Evolutionary conservation across 2,329 filamentous ascomycete genomes (phyloP), one percentile per base, ranked within the genome.

Genomic region (Colletotrichum zoysiae): DNA sequence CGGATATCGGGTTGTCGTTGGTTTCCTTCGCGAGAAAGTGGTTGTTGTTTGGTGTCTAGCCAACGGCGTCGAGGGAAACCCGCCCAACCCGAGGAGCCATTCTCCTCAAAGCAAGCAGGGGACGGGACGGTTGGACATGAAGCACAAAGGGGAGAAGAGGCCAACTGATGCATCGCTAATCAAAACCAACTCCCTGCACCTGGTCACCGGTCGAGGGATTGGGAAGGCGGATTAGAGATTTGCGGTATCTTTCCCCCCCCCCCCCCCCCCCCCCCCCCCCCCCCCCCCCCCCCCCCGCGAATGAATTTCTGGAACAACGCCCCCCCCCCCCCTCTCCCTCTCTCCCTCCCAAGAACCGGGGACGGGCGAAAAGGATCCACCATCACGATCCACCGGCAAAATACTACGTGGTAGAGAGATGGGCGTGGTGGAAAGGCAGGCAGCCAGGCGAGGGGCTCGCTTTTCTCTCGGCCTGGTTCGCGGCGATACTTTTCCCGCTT

Each of bases 131-230:
- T 30, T 30, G 40, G 40, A 42, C 40, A 18, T 42, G 53, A 46
- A 20, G 55, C 38, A 14, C 12, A 35, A 44, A 7, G 14, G 26
- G 26, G 26, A 30, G 26, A 30, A 30, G 3, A 30, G 26, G 26
- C 26, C 30, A 16, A 61, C 20, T 38, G 66, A 30, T 46, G 56
- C 57, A 67, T 70, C 58, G 56, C 50, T n/a, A 70, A 71, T 71
- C 68, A 63, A 67, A 63, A 63, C 51, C 18, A 35, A 23, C 48
- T 65, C 42, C 33, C 58, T 53, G 51, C 68, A 68, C 68, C 68
- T 53, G 64, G 68, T 68, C 68, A 63, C 68, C 64, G 68, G 68
- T 71, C 42, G 61, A 67, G 46, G 58, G 12, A 68, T 68, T 71
- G 42, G 68, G 68, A 71, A 71, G 68, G 60, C 65, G 64, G 51